Evolutionary conservation across 2,329 filamentous ascomycete species (phyloP), one percentile per base, ranked within the genome.

Genomic region (Aschersonia sp.): DNA sequence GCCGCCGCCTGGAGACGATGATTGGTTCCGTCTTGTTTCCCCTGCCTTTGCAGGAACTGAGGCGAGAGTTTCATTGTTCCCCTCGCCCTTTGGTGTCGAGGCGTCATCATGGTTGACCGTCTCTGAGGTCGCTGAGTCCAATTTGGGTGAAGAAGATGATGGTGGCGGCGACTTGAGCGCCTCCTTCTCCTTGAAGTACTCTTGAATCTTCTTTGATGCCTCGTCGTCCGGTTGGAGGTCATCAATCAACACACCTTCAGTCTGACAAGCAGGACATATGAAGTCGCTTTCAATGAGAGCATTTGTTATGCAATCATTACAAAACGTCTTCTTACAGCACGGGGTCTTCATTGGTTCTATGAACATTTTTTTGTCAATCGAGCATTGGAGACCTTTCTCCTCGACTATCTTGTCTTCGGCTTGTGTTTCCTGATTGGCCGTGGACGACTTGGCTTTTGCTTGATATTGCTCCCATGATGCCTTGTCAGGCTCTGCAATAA

Each of bases 271-370:
- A 54, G 92, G 92, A 67, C 92, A 98, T 66, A 89, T 75, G 69
- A 98, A 88, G 76, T 98, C 92, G 77, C 84, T 92, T 73, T 97
- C 89, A 69, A 95, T 90, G 68, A 98, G 82, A 68, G 89, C 87
- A 78, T 95, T 95, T 65, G 92, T 94, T 70, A 98, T 95, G 83
- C 92, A 98, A 66, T 95, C 88, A 79, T 92, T 92, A 77, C 92
- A 98, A 75, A 94, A 98, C 63, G 89, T 95, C 77, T 85, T 94
- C 71, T 85, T 79, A 75, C 92, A 98, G 78, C 92, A 98, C 56
- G 92, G 90, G 62, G 92, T 97, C 79, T 95, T 94, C 76, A 94
- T 92, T 77, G 92, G 90, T 66, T 95, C 87, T 81, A 94, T 83
- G 71, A 97, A 95, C 77, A 95, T 83, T 68, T 87, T 89, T 70